Conservation (phyloP, 257 asterid species). For the Scutellaria galericulata region DNA sequence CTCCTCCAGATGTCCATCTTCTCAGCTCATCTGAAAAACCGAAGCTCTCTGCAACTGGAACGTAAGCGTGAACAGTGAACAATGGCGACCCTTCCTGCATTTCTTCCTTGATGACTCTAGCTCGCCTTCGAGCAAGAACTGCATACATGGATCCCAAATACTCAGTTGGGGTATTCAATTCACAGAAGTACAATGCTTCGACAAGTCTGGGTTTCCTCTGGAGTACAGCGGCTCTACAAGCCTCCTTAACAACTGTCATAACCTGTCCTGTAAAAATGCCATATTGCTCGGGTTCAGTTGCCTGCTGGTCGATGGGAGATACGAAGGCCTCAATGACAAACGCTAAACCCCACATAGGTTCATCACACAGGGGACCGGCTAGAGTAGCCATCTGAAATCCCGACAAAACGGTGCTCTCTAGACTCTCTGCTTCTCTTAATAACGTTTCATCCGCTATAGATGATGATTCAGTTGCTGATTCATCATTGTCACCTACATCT, state of each 20-base stretch:
- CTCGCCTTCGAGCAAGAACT: slow-evolving; percentile 83
- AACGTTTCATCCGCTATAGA: slow-evolving; percentile 44
- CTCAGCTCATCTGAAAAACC: slow-evolving; percentile 94
- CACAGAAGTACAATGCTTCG: slow-evolving; percentile 84
- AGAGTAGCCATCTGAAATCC: slow-evolving; percentile 95
- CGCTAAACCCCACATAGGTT: slow-evolving; percentile 96
- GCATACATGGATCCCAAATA: slow-evolving; percentile 87
- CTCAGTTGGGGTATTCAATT: slow-evolving; percentile 84
- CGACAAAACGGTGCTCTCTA: slow-evolving; percentile 81
- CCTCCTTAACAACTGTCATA: slow-evolving; percentile 85
- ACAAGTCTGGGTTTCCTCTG: slow-evolving; percentile 80
- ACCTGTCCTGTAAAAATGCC: slow-evolving; percentile 89
- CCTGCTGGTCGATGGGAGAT: slow-evolving; percentile 48
- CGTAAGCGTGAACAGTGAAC: slow-evolving; percentile 84
- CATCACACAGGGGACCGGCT: slow-evolving; percentile 94
- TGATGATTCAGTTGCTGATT: slow-evolving; percentile 43
- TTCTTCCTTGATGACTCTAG: slow-evolving; percentile 85
- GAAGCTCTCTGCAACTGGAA: slow-evolving; percentile 92
- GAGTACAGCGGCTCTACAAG: slow-evolving; percentile 84
- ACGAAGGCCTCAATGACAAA: slow-evolving; percentile 66
- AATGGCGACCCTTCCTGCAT: slow-evolving; percentile 94
- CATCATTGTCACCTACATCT: slow-evolving; percentile 37
- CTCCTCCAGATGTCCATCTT: slow-evolving; percentile 84
- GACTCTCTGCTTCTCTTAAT: slow-evolving; percentile 67
- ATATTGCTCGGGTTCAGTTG: slow-evolving; percentile 61